These are phyloP conservation scores for Gremmenia infestans DNA, from an alignment of 2,329 filamentous ascomycete species.

Conservation along the genomic window DNA sequence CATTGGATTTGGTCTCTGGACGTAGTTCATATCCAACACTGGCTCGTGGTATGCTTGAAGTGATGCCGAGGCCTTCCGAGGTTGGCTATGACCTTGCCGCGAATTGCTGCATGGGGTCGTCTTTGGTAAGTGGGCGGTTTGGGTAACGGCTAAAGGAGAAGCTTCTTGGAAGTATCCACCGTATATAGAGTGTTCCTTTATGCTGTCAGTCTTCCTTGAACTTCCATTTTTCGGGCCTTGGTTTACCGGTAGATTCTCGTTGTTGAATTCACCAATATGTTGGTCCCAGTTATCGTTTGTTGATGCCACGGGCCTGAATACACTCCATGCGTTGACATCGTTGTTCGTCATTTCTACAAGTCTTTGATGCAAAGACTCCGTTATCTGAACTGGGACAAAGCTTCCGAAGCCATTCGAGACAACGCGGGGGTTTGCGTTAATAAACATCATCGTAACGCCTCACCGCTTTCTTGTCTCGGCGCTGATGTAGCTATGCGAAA, in stretches of 20 bases:
- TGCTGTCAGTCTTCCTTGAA: slow-evolving; percentile 10
- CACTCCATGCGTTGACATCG: slow-evolving; percentile 26
- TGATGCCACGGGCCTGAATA: slow-evolving; percentile 18
- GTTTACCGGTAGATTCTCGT: slow-evolving; percentile 22
- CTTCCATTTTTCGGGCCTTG: background rate
- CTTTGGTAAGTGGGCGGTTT: slow-evolving; percentile 6
- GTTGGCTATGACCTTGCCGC: slow-evolving; percentile 12
- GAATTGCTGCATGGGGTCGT: slow-evolving; percentile 7
- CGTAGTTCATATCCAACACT: slow-evolving; percentile 11
- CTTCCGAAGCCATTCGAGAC: slow-evolving; percentile 26
- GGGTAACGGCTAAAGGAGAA: background rate
- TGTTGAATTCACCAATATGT: slow-evolving; percentile 20
- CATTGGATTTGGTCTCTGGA: slow-evolving; percentile 15
- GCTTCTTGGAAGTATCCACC: slow-evolving; percentile 20
- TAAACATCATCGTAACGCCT: slow-evolving; percentile 28
- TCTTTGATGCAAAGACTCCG: slow-evolving; percentile 21
- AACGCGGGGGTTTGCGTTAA: slow-evolving; percentile 26
- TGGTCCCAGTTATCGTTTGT: slow-evolving; percentile 19
- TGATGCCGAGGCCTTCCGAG: slow-evolving; percentile 2
- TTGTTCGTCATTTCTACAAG: slow-evolving; percentile 29
- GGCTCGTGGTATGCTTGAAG: slow-evolving; percentile 14
- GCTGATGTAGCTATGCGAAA: slow-evolving; percentile 21
- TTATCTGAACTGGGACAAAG: slow-evolving; percentile 24
- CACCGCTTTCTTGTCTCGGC: slow-evolving; percentile 24
- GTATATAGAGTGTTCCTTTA: slow-evolving; percentile 17